These are phyloP conservation scores for Candida gorgasii DNA, from an alignment of 805 yeast species.

Conservation along the genomic window DNA sequence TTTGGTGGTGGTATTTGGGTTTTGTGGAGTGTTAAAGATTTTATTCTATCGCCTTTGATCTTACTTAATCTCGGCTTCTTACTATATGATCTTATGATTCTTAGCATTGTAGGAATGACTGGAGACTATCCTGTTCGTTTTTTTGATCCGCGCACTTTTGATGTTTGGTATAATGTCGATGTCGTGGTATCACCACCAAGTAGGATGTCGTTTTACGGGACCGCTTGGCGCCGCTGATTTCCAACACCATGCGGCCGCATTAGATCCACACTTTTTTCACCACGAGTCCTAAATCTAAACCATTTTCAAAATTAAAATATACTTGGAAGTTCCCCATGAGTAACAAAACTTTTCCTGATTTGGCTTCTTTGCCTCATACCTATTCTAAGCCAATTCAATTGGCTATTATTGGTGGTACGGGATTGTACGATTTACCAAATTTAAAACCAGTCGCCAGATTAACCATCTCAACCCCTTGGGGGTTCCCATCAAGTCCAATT, in stretches of 20 bases:
- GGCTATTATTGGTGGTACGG: conserved; percentile 97
- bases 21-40: background rate
- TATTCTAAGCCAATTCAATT: conserved; percentile 69
- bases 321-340: conserved; percentile 2
- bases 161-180: background rate
- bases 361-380: conserved; percentile 44
- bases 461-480: conserved; percentile 94
- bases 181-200: no score
- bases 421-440: conserved; percentile 84
- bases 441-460: conserved; percentile 83
- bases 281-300: conserved; percentile 2
- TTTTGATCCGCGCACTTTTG: conserved; percentile 3
- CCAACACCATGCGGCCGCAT: background rate
- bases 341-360: conserved; percentile 6
- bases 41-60: background rate
- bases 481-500: conserved; percentile 90
- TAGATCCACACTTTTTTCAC: background rate
- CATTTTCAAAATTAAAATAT: background rate
- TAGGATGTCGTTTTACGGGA: no score
- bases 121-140: background rate
- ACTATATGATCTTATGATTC: conserved; percentile 8
- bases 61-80: conserved; percentile 6
- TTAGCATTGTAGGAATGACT: no score
- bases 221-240: no score
- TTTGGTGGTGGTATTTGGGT: background rate